A percentile compares a stretch with the other conserved stretches of the same genome.
Evolutionary conservation across 306 rosid species (phyloP).

Genomic region (Mimosa pudica): DNA sequence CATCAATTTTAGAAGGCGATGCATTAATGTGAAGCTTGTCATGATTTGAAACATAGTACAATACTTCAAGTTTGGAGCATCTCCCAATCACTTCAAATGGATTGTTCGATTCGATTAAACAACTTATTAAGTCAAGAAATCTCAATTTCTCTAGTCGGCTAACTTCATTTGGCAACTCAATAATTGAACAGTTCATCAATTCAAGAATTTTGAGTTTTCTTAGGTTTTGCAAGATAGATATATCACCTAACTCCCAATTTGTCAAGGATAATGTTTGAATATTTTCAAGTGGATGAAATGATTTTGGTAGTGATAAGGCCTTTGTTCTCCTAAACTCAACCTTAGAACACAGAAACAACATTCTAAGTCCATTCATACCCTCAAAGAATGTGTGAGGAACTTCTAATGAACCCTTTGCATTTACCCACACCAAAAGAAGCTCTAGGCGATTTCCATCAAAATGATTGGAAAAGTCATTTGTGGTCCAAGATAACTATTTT

Average conservation of each 20-base stretch:
- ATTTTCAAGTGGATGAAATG: not conserved
- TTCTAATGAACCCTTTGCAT: not conserved
- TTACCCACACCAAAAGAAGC: not conserved
- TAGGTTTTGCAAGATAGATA: slow-evolving; percentile 17
- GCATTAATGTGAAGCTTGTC: not conserved
- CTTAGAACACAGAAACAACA: not conserved
- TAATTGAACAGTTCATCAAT: slow-evolving; percentile 4
- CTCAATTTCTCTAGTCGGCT: slow-evolving; percentile 13
- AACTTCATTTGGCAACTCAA: slow-evolving; percentile 24
- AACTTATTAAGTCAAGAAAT: slow-evolving; percentile 18
- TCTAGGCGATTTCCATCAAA: not conserved
- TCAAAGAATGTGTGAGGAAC: not conserved
- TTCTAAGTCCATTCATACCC: not conserved
- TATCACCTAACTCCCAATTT: not conserved
- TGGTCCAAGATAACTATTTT: not conserved
- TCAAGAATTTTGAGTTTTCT: slow-evolving; percentile 20
- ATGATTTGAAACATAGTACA: not conserved
- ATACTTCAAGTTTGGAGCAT: slow-evolving; percentile 23
- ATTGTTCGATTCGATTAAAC: slow-evolving; percentile 1
- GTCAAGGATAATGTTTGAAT: not conserved
- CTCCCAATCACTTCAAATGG: slow-evolving; percentile 33
- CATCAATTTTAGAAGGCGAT: not conserved
- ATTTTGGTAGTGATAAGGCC: not conserved
- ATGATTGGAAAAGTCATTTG: not conserved
- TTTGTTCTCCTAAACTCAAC: not conserved